Evolutionary conservation across 148 eudicot species (phyloP).

Genomic region (Fagopyrum esculentum): DNA sequence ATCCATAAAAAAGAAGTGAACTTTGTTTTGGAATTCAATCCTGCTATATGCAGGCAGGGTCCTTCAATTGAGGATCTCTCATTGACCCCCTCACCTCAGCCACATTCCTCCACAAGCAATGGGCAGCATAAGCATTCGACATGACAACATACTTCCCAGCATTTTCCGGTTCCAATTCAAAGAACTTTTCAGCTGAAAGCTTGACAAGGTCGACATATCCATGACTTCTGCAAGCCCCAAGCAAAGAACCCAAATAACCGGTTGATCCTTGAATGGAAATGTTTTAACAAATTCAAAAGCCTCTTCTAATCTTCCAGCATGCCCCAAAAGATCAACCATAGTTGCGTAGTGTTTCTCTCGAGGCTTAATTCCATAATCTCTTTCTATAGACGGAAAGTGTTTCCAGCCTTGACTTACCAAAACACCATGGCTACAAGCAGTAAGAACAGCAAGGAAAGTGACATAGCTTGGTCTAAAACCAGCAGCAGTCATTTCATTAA

Average conservation of each 20-base stretch:
- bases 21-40: conserved; percentile 62
- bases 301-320: conserved; percentile 75
- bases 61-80: conserved; percentile 63
- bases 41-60: conserved; percentile 81
- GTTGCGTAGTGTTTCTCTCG: conserved; percentile 66
- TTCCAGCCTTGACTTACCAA: conserved; percentile 69
- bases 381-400: conserved; percentile 58
- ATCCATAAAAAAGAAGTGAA: conserved; percentile 59
- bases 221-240: conserved; percentile 71
- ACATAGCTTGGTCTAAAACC: conserved; percentile 72
- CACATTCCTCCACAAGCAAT: conserved; percentile 27
- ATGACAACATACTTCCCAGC: conserved; percentile 40
- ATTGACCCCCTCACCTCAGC: conserved; percentile 43
- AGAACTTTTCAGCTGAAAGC: conserved; percentile 27
- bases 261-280: conserved; percentile 50
- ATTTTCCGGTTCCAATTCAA: conserved; percentile 36
- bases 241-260: conserved; percentile 77
- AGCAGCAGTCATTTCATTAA: conserved; percentile 57
- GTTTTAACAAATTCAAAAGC: conserved; percentile 52
- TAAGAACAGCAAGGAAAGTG: conserved; percentile 80
- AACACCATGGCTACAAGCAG: conserved; percentile 95
- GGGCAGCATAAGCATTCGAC: conserved; percentile 36
- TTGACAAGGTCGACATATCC: conserved; percentile 55
- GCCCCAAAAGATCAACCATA: conserved; percentile 81
- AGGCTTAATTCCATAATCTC: conserved; percentile 66